Conservation (phyloP, 2,329 filamentous ascomycete species). For the Sphaerulina musiva region DNA sequence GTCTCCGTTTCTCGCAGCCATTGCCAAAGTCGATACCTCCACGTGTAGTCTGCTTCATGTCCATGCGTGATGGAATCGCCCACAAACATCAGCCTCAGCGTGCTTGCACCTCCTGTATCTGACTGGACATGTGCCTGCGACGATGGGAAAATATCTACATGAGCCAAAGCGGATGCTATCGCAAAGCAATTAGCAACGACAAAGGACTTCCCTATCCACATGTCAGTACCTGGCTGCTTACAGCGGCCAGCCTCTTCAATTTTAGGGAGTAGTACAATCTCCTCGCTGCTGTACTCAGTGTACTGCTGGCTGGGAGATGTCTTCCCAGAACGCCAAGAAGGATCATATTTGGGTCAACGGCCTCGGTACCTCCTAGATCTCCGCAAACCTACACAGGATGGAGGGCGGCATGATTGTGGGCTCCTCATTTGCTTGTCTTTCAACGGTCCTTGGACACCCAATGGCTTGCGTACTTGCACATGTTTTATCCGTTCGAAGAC, state of each 20-base stretch:
- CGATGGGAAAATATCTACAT: background rate
- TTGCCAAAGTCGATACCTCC: slow-evolving; percentile 40
- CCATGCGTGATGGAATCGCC: slow-evolving; percentile 26
- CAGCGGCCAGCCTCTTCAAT: background rate
- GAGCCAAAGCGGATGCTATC: background rate
- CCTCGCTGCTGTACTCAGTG: no score
- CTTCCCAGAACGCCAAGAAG: no score
- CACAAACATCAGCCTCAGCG: slow-evolving; percentile 19
- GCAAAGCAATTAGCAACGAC: background rate
- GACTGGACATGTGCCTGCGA: background rate
- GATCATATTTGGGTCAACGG: no score
- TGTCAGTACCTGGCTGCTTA: background rate
- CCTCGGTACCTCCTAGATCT: no score
- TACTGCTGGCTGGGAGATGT: no score
- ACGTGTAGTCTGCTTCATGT: slow-evolving; percentile 39
- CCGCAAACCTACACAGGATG: no score
- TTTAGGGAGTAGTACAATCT: no score
- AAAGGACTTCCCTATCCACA: background rate
- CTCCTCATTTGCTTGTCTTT: no score
- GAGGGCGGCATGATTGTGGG: no score
- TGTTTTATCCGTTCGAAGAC: no score
- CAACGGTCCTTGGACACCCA: no score
- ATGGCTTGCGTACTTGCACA: no score
- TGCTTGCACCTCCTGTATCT: background rate
- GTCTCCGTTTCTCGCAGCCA: slow-evolving; percentile 33